These are phyloP conservation scores for Beauveria brongniartii DNA, from an alignment of 2,329 filamentous ascomycete species.

Conservation along the genomic window DNA sequence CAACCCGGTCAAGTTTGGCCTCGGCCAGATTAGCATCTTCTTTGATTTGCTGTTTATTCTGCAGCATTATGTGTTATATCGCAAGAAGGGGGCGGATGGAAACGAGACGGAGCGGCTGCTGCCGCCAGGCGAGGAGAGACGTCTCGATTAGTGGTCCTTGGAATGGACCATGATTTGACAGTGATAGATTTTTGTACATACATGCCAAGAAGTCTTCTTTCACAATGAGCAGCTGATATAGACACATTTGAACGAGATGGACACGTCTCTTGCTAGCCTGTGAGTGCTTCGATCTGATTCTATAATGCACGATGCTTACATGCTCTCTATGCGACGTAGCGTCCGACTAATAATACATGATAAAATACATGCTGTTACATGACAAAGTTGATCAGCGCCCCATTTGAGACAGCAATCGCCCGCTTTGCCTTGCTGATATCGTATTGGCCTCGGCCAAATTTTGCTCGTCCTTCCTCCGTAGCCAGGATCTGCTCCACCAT, in stretches of 20 bases:
- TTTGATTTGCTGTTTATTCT: slow-evolving; percentile 82
- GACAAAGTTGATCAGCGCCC: slow-evolving; percentile 70
- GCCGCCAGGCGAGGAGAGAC: slow-evolving; percentile 20
- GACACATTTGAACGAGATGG: background rate
- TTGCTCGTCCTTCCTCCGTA: slow-evolving; percentile 51
- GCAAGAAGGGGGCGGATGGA: slow-evolving; percentile 12
- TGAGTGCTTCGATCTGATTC: background rate
- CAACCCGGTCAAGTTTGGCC: slow-evolving; percentile 82
- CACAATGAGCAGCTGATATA: background rate
- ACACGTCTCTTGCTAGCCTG: background rate
- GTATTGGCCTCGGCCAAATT: slow-evolving; percentile 39
- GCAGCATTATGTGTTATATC: slow-evolving; percentile 82
- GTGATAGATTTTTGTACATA: background rate
- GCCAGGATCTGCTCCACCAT: slow-evolving; percentile 53
- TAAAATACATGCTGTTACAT: slow-evolving; percentile 24
- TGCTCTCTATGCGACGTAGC: background rate
- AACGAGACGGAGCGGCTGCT: slow-evolving; percentile 22
- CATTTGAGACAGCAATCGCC: slow-evolving; percentile 57
- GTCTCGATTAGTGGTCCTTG: slow-evolving; percentile 6
- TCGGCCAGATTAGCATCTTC: slow-evolving; percentile 76
- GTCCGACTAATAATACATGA: background rate
- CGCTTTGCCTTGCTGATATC: slow-evolving; percentile 48
- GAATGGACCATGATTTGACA: background rate
- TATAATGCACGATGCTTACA: background rate
- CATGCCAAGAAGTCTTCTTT: background rate